Evolutionary conservation across 306 rosid genomes (phyloP).

Genomic region (Hippophae rhamnoides): DNA sequence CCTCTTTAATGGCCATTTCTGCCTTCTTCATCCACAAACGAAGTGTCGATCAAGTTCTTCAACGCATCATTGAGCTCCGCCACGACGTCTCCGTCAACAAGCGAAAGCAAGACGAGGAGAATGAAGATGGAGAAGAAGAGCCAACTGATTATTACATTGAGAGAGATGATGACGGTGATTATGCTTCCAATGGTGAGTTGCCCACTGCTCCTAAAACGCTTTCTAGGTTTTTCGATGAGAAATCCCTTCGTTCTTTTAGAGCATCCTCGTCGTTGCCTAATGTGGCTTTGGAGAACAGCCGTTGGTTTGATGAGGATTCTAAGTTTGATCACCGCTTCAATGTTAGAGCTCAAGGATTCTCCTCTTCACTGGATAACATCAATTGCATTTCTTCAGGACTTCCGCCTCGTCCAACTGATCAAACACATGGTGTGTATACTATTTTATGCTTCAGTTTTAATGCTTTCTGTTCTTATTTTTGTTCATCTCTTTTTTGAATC

Average conservation of each 20-base stretch:
- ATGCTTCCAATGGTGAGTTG: constrained; percentile 21
- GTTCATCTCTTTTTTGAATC: too few species aligned
- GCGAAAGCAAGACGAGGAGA: not conserved
- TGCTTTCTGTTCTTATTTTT: not conserved
- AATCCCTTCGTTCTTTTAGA: constrained; percentile 20
- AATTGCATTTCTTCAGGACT: constrained; percentile 40
- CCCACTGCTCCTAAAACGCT: constrained; percentile 13
- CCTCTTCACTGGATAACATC: constrained; percentile 42
- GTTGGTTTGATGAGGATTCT: constrained; percentile 29
- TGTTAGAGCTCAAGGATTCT: constrained; percentile 23
- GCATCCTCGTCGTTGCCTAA: constrained; percentile 62
- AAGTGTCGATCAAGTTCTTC: constrained; percentile 62
- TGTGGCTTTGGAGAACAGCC: constrained; percentile 26
- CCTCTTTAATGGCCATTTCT: constrained; percentile 69
- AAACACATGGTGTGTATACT: constrained; percentile 27
- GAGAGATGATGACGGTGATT: constrained; percentile 14
- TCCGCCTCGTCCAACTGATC: constrained; percentile 37
- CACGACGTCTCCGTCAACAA: constrained; percentile 3
- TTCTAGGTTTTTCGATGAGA: constrained; percentile 40
- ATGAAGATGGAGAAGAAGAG: constrained; percentile 8
- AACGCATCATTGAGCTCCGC: constrained; percentile 57
- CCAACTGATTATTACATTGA: constrained; percentile 10
- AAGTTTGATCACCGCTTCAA: constrained; percentile 10
- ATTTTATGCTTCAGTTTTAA: not conserved
- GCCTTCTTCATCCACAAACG: constrained; percentile 82